Base-by-base conservation (phyloP, 2,329 filamentous ascomycete genomes). In the Mycosphaerella sp. region DNA sequence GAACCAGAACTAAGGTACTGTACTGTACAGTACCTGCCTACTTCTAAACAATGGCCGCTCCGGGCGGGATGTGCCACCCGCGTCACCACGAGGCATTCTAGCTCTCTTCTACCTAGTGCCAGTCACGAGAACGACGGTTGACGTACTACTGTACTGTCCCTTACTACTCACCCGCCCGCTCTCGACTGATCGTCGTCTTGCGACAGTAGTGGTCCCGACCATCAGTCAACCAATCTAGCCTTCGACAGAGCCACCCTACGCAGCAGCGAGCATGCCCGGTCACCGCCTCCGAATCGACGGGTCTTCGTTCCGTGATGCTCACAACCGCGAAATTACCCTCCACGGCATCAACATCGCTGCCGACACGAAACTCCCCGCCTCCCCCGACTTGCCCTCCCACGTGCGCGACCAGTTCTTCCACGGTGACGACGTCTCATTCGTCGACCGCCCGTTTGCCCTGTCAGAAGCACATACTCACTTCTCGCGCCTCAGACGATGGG, bases 341-440 rank as follows among this genome's bases (percentile, higher is more conserved):
- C 84, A 93, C 58, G 93, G 93, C 58, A 95, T 98, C 75, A 98
- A 98, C 66, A 80, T 94, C 56, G 89, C 90, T 34, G 89, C 82
- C 57, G 91, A 97, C 66, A 83, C 87, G 64, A 98, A 98, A 73
- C 85, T 88, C 52, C 93, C 93, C 27, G 88, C 16, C 65, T 77
- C 77, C 32, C 93, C 93, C 13, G 76, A 94, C 58, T 76, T 86
- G 48, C 89, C 89, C 4, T 95, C 93, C 0, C 87, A 96, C 66
- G 70, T 87, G 9, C 68, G 76, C 28, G 79, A 89, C 12, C 75
- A 82, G 62, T 98, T 98, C 77, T 97, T 94, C 69, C 87, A 97
- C 55, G 90, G 86, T 62, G 91, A 98, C 70, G 82, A 84, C 59
- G 87, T 97, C 55, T 90, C 86, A 17, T 98, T 98, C 65, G 86